Base-by-base conservation (phyloP, 192 early-diverging fungal genomes). In the Coemansia sp. region DNA sequence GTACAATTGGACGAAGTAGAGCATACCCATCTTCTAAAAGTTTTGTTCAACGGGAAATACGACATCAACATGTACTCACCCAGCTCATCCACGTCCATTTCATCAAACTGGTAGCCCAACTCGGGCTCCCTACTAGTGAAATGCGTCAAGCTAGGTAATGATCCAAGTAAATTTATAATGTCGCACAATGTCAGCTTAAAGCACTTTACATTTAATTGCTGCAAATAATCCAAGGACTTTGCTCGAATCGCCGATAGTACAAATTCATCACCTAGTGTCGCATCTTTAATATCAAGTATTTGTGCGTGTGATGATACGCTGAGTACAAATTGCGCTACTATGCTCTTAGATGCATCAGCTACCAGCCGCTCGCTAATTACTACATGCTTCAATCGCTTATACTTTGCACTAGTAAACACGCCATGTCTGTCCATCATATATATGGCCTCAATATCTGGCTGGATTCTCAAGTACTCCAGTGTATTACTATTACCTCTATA, bases 401-500 rank as follows among this genome's bases (percentile, higher is more conserved):
- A 67, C 14, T 57, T 42, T 6, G 32, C 42, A 21, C 23, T n/a
- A 4, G 37, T 37, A 64, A 76, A 76, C 19, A 70, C 25, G 31
- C 61, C 44, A 21, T 67, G 32, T 7, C 41, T 36, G 15, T 53
- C 38, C 6, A 68, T 23, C 38, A 70, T 76, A 4, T 34, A 64
- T 0, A 70, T 70, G 2, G 31, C 12, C 6, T 76, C 44, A 1
- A 41, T 41, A 9, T 70, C 64, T 1, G 48, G 34, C 21, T 63
- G 41, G 25, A 76, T 63, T 17, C 45, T 31, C 15, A 76, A 17
- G 37, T 39, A 67, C 19, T 59, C 62, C 12, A 76, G 41, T 4
- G 61, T 3, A 8, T 57, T 11, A 29, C 42, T 58, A 25, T 65
- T 76, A 7, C 74, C 74, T 29, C 74, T 48, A 39, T 70, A 76